phyloP scores from a whole-genome alignment of 805 yeast genomes.

The Trichomonascus vanleenenianus region DNA sequence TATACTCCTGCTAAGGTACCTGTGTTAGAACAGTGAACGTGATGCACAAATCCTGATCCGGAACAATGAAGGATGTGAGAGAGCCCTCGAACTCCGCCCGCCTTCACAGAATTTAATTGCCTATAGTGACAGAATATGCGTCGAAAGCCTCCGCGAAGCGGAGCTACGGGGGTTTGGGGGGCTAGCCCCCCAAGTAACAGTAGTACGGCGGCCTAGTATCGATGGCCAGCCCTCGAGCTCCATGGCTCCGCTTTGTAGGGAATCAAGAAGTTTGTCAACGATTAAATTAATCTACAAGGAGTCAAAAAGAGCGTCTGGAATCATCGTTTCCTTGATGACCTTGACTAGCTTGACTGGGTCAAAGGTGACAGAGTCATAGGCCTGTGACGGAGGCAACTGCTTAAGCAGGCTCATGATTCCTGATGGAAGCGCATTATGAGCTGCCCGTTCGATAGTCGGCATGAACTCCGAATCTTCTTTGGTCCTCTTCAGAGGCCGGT shows the following conservation, averaged over 20 bases:
- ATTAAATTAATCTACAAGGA: not conserved
- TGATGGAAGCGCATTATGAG: conserved; percentile 15
- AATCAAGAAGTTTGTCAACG: not conserved
- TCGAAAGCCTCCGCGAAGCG: too few species aligned
- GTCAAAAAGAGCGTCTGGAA: conserved; percentile 17
- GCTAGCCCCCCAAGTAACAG: too few species aligned
- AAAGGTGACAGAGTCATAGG: conserved; percentile 47
- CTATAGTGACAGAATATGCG: too few species aligned
- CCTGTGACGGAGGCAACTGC: conserved; percentile 52
- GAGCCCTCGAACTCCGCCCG: too few species aligned
- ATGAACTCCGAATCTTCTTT: conserved; percentile 3
- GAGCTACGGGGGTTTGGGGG: too few species aligned
- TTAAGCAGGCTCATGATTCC: conserved; percentile 43
- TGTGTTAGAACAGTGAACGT: too few species aligned
- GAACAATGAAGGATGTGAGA: not conserved
- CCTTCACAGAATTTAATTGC: too few species aligned
- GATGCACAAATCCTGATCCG: not conserved
- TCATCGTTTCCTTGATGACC: conserved; percentile 19
- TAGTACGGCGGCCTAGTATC: too few species aligned
- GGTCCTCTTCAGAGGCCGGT: conserved; percentile 8
- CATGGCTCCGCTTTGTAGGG: too few species aligned
- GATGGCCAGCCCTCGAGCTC: too few species aligned
- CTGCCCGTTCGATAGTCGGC: conserved; percentile 18
- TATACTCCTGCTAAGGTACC: too few species aligned
- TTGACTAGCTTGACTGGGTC: conserved; percentile 46